phyloP scores from a whole-genome alignment of 2,329 filamentous ascomycete genomes.

The Phialocephala sp. region DNA sequence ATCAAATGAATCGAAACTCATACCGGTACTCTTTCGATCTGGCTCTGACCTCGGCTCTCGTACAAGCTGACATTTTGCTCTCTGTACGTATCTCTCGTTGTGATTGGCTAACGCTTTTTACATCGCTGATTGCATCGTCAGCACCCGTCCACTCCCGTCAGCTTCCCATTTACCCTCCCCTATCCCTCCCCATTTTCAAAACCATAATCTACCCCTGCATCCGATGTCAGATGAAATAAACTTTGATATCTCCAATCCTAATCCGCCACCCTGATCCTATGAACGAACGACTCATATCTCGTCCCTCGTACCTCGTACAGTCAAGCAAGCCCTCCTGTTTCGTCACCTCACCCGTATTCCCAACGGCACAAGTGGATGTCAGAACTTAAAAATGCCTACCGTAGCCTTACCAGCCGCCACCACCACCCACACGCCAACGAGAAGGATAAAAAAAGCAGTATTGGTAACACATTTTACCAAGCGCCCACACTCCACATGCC shows the following conservation, averaged over 20 bases:
- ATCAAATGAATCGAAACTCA: not conserved
- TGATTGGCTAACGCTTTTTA: not conserved
- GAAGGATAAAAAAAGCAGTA: not conserved
- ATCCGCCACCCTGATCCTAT: not conserved
- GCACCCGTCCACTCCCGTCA: not conserved
- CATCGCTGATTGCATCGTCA: not conserved
- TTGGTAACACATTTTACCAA: not conserved
- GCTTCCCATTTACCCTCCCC: not conserved
- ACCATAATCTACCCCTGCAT: not conserved
- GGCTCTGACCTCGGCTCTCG: not conserved
- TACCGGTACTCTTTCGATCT: not conserved
- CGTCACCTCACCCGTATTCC: not conserved
- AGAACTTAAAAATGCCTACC: not conserved
- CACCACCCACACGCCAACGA: not conserved
- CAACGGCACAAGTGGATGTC: not conserved
- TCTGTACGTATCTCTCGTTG: not conserved
- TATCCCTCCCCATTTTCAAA: not conserved
- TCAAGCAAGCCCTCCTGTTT: not conserved
- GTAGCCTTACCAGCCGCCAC: not conserved
- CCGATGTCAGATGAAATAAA: constrained; percentile 6
- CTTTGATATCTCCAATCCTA: not conserved
- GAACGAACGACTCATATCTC: not conserved
- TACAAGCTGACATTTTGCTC: not conserved
- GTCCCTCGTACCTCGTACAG: constrained; percentile 1
- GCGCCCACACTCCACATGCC: not conserved